phyloP scores from a whole-genome alignment of 1,284 basidiomycete species.

The Phlebopus sp. region DNA sequence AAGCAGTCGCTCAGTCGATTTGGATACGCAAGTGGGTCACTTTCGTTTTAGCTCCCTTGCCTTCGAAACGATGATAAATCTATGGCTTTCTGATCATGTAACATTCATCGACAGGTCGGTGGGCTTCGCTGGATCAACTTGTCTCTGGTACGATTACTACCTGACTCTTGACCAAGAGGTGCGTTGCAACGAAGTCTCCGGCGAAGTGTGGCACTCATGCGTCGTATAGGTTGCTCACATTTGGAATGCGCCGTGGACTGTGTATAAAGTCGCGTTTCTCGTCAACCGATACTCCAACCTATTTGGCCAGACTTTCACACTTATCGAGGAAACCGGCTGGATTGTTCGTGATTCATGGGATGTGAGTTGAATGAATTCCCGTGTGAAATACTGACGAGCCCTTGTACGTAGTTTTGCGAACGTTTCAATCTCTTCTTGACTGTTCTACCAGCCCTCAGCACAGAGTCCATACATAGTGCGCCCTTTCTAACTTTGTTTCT shows the following conservation, averaged over 20 bases:
- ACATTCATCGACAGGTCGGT: no score
- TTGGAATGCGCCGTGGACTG: conserved; percentile 9
- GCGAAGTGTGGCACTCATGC: no score
- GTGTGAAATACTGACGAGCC: background rate
- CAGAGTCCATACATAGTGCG: conserved; percentile 11
- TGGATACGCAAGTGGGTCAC: no score
- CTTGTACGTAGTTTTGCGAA: conserved; percentile 6
- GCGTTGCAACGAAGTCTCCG: background rate
- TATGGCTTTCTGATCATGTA: no score
- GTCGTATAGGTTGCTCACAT: conserved; percentile 3
- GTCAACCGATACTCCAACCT: conserved; percentile 9
- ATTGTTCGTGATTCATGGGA: background rate
- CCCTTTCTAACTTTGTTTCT: background rate
- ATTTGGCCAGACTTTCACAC: conserved; percentile 5
- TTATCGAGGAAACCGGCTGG: conserved; percentile 6
- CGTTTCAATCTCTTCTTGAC: background rate
- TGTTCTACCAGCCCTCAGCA: background rate
- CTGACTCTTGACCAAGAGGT: no score
- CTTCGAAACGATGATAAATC: no score
- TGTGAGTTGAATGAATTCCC: no score
- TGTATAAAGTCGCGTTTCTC: conserved; percentile 3
- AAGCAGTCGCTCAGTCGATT: no score
- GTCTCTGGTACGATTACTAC: no score
- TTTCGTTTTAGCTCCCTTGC: no score
- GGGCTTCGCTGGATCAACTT: no score